phyloP scores from a whole-genome alignment of 2,329 filamentous ascomycete genomes.

The Aspergillus phoenicis region DNA sequence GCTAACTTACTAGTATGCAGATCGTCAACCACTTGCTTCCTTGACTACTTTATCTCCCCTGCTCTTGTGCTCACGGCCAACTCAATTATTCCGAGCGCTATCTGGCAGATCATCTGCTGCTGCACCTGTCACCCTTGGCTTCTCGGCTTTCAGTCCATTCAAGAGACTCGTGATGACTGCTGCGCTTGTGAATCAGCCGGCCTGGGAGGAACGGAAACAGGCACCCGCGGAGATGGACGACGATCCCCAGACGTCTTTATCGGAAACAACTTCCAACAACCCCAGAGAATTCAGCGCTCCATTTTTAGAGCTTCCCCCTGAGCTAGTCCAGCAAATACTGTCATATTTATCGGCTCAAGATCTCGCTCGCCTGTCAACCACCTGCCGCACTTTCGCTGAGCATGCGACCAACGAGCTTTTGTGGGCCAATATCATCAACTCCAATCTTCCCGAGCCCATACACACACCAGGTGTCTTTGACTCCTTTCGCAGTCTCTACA shows the following conservation, averaged over 20 bases:
- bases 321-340: conserved; percentile 74
- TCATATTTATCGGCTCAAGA: conserved; percentile 66
- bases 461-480: conserved; percentile 59
- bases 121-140: background rate
- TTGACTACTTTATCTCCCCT: background rate
- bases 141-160: background rate
- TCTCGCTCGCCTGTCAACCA: conserved; percentile 61
- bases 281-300: conserved; percentile 17
- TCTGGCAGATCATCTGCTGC: background rate
- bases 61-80: background rate
- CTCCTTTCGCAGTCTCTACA: conserved; percentile 72
- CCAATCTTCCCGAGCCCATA: conserved; percentile 64
- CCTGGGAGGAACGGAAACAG: conserved; percentile 14
- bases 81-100: background rate
- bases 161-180: conserved; percentile 13
- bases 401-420: conserved; percentile 67
- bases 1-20: conserved; percentile 5
- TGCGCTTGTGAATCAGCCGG: conserved; percentile 12
- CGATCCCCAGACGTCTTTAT: background rate
- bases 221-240: conserved; percentile 1
- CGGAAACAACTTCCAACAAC: conserved; percentile 2
- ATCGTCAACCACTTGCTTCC: background rate
- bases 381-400: conserved; percentile 62
- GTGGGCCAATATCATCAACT: conserved; percentile 72
- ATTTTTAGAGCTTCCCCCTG: conserved; percentile 63